These are phyloP conservation scores for Erysimum cheiri DNA, from an alignment of 441 rosid genomes.

Conservation along the genomic window DNA sequence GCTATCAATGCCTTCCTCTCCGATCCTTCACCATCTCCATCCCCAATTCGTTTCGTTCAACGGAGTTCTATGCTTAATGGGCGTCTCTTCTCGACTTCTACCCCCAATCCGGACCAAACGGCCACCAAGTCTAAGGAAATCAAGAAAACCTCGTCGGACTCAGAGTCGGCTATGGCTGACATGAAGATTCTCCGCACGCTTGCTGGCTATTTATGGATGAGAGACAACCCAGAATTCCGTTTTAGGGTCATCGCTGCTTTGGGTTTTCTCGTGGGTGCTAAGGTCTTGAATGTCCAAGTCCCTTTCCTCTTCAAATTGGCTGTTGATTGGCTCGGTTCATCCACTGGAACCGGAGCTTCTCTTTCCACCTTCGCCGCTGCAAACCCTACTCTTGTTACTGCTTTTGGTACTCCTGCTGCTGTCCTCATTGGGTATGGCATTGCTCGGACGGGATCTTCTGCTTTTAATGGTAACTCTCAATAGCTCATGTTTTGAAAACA, in stretches of 20 bases:
- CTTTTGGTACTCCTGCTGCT: slow-evolving; percentile 83
- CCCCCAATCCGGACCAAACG: slow-evolving; percentile 39
- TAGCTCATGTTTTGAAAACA: not conserved
- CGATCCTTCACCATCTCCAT: slow-evolving; percentile 46
- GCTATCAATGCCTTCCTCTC: slow-evolving; percentile 49
- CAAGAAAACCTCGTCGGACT: slow-evolving; percentile 23
- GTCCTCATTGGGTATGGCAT: slow-evolving; percentile 89
- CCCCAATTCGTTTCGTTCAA: slow-evolving; percentile 47
- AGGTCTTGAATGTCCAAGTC: slow-evolving; percentile 87
- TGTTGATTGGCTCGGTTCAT: slow-evolving; percentile 77
- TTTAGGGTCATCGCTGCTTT: slow-evolving; percentile 76
- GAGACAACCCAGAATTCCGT: slow-evolving; percentile 79
- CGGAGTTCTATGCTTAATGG: slow-evolving; percentile 54
- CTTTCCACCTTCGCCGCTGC: slow-evolving; percentile 58
- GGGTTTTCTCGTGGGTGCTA: slow-evolving; percentile 85
- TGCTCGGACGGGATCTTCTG: slow-evolving; percentile 79
- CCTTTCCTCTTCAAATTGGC: slow-evolving; percentile 94
- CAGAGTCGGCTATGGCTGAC: slow-evolving; percentile 56
- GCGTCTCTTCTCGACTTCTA: slow-evolving; percentile 54
- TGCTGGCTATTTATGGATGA: slow-evolving; percentile 82
- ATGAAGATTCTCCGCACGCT: slow-evolving; percentile 76
- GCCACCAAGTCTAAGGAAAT: slow-evolving; percentile 18
- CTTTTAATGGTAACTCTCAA: slow-evolving; percentile 75
- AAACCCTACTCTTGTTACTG: slow-evolving; percentile 60
- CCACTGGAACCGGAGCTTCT: slow-evolving; percentile 63